Evolutionary conservation across 306 rosid species (phyloP).

Genomic region (Cicer cuneatum): DNA sequence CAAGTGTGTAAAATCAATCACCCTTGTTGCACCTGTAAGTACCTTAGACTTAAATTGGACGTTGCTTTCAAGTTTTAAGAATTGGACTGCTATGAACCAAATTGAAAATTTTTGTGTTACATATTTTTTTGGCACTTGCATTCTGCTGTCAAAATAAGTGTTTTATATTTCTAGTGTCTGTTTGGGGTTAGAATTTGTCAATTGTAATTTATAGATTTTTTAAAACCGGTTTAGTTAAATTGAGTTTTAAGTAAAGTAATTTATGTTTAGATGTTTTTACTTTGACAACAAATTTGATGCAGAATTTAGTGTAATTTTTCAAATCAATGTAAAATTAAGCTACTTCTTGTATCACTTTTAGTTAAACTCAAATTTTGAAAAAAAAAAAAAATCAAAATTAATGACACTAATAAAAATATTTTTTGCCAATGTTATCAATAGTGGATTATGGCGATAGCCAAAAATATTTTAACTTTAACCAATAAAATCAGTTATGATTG

Average conservation of each 20-base stretch:
- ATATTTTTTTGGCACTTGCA: background rate
- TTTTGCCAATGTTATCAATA: too few species aligned
- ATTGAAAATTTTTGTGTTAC: background rate
- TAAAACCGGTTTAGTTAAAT: background rate
- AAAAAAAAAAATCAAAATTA: too few species aligned
- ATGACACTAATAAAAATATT: too few species aligned
- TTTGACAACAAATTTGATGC: background rate
- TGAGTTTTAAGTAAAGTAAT: background rate
- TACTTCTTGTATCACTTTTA: too few species aligned
- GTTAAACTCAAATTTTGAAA: too few species aligned
- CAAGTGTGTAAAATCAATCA: constrained; percentile 63
- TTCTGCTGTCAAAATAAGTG: background rate
- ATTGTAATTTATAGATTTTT: too few species aligned
- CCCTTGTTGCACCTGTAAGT: constrained; percentile 91
- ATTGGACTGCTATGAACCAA: constrained; percentile 22
- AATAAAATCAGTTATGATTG: background rate
- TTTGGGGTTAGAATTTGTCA: background rate
- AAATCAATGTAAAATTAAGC: too few species aligned
- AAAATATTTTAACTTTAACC: too few species aligned
- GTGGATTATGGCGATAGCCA: too few species aligned
- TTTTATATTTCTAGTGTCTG: background rate
- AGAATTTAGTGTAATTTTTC: background rate
- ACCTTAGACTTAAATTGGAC: background rate
- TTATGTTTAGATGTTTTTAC: background rate
- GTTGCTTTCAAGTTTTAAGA: background rate